Base-by-base conservation (phyloP, 1,284 basidiomycete genomes). In the Marasmius fiardii region DNA sequence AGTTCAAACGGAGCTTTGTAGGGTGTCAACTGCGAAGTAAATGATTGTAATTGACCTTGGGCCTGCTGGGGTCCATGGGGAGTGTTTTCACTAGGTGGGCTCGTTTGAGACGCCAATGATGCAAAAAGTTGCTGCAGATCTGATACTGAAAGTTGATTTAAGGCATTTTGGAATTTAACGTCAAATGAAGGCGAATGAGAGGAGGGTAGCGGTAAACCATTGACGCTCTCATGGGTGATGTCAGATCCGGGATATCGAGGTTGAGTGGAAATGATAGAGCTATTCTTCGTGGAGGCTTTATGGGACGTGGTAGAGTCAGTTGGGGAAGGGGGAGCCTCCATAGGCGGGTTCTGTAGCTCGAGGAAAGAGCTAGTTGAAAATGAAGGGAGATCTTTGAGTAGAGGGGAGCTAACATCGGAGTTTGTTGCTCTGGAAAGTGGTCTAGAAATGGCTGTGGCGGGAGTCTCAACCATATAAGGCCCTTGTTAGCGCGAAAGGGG, bases 71-170 rank as follows among this genome's bases (percentile, higher is more conserved):
- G 48, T 41, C 23, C 20, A n/a, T 31, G n/a, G 2, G 28, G n/a
- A 26, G 24, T 4, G 14, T 11, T 33, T 31, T 31, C 47, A 20
- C 33, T 31, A 1, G 26, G 47, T 12, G 31, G 12, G 47, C 20
- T 55, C 54, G 48, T 64, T 60, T 39, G 73, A 11, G 70, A 61
- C 8, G 75, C 70, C 35, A 88, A 71, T 0, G 83, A 79, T 31
- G 83, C 78, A 52, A 92, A 73, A 48, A 93, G 75, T 60, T 85
- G 83, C 61, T 91, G 87, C 56, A 92, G 77, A 60, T 90, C 86
- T 1, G 73, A 71, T 0, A 88, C 87, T 0, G 83, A 82, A 45
- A 84, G 80, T 48, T 86, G 76, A 52, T 86, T 79, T 39, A 91
- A 75, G 1, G 86, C 79, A 3, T 79, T 74, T 59, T 88, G 83